Base-by-base conservation (phyloP, 75 land plant species). In the Picea sitchensis region DNA sequence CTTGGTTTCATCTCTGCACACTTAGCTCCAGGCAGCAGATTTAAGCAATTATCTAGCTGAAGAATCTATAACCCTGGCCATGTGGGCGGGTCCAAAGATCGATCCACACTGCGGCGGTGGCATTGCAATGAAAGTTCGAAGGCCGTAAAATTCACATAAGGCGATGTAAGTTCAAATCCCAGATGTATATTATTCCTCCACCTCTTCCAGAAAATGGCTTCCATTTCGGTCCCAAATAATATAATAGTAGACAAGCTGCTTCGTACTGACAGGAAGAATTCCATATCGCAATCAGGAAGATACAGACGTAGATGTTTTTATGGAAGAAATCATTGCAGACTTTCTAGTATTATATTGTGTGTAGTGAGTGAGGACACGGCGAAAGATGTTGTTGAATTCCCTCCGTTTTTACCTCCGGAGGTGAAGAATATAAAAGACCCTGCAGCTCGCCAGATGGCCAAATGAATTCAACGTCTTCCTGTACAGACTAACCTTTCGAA, bases 401-500 rank as follows among this genome's bases (percentile, higher is more conserved):
- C 93, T 26, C 62, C 87, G 9, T 92, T 95, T 79, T 86, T 95
- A 21, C 93, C 95, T 9, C 87, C 83, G 80, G 89, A 95, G 63
- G 88, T 92, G 75, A 79, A 63, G 59, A 44, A 80, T 14, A 79
- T 95, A 59, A 81, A 78, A 78, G 98, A 95, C 79, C 86, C 87
- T 23, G 84, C 78, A 74, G 91, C 98, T n/a, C 79, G 82, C 54
- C 80, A 65, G 17, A 62, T 95, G 78, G 98, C 95, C 72, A 65
- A 62, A 77, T 81, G 89, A 57, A 95, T 95, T 58, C 76, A 87
- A 80, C 81, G 91, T 82, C 82, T 95, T 41, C 98, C 95, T 21
- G 98, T 91, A 0, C 75, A 96, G 99, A 83, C 90, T 36, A 84
- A 80, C 60, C 79, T 82, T 61, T 83, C 90, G 8, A 81, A 82